Conservation (phyloP, 768 basidiomycete species). For the Tephrocybe sp. region DNA sequence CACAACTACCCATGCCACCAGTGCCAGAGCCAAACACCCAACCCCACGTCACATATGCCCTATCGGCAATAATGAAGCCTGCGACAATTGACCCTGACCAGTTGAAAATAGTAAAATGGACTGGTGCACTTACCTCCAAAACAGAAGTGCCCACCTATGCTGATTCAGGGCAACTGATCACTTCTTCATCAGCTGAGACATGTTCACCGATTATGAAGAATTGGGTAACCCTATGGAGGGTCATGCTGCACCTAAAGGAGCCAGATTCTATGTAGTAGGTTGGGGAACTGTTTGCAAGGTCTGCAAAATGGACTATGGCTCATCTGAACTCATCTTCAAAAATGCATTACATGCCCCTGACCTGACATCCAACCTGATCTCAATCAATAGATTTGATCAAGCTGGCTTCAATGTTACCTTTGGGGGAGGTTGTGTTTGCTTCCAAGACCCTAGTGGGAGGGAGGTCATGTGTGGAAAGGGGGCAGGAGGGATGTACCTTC, state of each 20-base stretch:
- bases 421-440: neutral
- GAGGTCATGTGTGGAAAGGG: neutral
- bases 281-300: neutral
- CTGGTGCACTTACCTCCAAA: too few species aligned
- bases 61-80: neutral
- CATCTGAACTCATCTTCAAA: constrained; percentile 17
- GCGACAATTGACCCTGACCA: too few species aligned
- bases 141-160: constrained; percentile 14
- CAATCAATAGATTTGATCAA: neutral
- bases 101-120: too few species aligned
- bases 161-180: constrained; percentile 18
- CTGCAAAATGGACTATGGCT: neutral
- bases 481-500: neutral
- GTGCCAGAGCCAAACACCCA: neutral
- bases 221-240: neutral
- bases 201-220: constrained; percentile 11
- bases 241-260: neutral
- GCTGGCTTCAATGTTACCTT: neutral
- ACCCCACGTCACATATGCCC: constrained; percentile 1
- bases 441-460: neutral
- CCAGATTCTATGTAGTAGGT: neutral
- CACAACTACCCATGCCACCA: neutral
- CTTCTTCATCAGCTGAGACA: constrained; percentile 20
- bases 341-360: constrained; percentile 16
- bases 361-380: neutral